These are phyloP conservation scores for Podaxis sp. DNA, from an alignment of 768 basidiomycete species.

Conservation along the genomic window DNA sequence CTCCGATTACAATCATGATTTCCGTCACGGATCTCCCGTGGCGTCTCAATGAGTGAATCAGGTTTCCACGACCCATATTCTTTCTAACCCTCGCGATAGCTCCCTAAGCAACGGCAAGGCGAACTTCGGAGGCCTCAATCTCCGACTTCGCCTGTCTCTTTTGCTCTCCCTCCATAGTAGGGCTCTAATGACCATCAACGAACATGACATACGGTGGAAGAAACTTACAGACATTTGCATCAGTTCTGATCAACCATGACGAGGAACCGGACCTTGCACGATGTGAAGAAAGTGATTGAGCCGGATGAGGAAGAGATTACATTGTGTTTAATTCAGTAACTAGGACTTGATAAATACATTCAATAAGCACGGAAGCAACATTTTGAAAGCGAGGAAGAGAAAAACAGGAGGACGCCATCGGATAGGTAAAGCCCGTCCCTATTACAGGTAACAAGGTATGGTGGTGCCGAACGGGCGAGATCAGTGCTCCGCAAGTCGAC, in stretches of 20 bases:
- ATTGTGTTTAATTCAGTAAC: conserved; percentile 14
- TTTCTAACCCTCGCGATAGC: conserved; percentile 55
- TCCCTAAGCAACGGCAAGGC: conserved; percentile 19
- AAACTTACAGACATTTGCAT: conserved; percentile 38
- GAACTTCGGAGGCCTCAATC: not conserved
- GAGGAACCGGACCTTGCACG: conserved; percentile 28
- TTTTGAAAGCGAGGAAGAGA: conserved; percentile 10
- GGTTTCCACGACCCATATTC: conserved; percentile 46
- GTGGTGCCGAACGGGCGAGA: conserved; percentile 16
- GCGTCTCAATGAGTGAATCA: conserved; percentile 43
- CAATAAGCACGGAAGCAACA: no score
- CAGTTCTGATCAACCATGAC: conserved; percentile 24
- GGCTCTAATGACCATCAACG: not conserved
- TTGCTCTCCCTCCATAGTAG: no score
- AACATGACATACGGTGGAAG: conserved; percentile 14
- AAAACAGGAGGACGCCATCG: conserved; percentile 5
- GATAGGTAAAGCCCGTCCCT: conserved; percentile 14
- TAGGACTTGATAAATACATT: no score
- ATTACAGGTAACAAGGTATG: conserved; percentile 14
- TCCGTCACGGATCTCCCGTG: conserved; percentile 26
- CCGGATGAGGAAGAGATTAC: conserved; percentile 23
- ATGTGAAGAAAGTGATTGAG: conserved; percentile 20
- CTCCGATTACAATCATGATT: not conserved
- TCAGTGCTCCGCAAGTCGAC: conserved; percentile 10
- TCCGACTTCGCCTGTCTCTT: not conserved